These are phyloP conservation scores for Dactylella cylindrospora DNA, from an alignment of 2,329 filamentous ascomycete genomes.

Conservation along the genomic window DNA sequence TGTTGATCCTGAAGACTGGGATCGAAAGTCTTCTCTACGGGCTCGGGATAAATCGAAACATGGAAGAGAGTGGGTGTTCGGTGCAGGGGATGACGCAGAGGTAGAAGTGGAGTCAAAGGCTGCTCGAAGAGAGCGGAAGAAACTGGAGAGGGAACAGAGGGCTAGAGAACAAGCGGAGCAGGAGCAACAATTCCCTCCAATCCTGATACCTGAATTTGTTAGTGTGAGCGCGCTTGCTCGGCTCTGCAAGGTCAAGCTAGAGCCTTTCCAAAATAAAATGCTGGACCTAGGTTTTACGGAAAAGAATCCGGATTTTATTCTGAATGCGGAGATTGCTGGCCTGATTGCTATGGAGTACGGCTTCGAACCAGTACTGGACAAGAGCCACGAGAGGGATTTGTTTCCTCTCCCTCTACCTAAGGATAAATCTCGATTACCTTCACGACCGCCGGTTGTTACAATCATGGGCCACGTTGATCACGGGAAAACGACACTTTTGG, in stretches of 20 bases:
- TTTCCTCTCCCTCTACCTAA: conserved; percentile 67
- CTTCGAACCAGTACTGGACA: conserved; percentile 78
- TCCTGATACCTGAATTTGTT: conserved; percentile 87
- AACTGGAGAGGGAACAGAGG: conserved; percentile 54
- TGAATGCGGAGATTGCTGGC: conserved; percentile 86
- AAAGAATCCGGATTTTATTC: conserved; percentile 75
- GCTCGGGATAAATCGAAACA: conserved; percentile 39
- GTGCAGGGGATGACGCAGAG: conserved; percentile 50
- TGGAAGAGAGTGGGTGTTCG: conserved; percentile 34
- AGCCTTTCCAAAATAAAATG: conserved; percentile 73
- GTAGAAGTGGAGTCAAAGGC: conserved; percentile 50
- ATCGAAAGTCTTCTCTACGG: conserved; percentile 18
- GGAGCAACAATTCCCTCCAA: conserved; percentile 59
- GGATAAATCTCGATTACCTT: conserved; percentile 68
- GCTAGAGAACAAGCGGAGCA: conserved; percentile 52
- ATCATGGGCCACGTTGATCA: conserved; percentile 99
- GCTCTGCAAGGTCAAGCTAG: conserved; percentile 69
- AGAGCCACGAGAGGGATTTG: conserved; percentile 68
- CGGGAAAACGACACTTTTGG: conserved; percentile 93
- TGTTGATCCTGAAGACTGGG: conserved; percentile 14
- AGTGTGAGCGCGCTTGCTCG: conserved; percentile 79
- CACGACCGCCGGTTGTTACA: conserved; percentile 87
- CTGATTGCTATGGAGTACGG: conserved; percentile 91
- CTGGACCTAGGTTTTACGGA: conserved; percentile 87
- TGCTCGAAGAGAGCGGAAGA: conserved; percentile 53